Conservation (phyloP, 768 basidiomycete species). For the Cystofilobasidium macerans region DNA sequence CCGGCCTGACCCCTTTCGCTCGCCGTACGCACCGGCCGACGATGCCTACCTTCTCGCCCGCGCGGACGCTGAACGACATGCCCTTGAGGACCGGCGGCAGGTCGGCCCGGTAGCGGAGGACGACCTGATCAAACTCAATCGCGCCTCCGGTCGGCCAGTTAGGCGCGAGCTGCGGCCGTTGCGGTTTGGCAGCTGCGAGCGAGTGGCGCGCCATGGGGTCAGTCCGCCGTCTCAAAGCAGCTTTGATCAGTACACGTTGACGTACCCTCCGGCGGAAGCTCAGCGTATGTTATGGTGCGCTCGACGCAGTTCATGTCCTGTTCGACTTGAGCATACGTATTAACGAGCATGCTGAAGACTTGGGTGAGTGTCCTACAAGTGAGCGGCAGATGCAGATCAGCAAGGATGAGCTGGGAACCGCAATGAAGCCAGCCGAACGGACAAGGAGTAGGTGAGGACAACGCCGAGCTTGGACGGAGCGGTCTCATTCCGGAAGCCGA, state of each 20-base stretch:
- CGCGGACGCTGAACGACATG: constrained; percentile 39
- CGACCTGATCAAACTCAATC: constrained; percentile 63
- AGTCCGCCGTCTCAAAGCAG: no score
- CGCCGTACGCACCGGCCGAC: constrained; percentile 54
- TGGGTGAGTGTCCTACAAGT: constrained; percentile 19
- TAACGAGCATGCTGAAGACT: constrained; percentile 14
- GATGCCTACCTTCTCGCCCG: constrained; percentile 80
- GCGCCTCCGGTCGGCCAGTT: constrained; percentile 66
- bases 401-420: not conserved
- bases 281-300: constrained; percentile 67
- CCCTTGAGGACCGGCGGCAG: constrained; percentile 73
- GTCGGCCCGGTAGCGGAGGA: constrained; percentile 72
- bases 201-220: no score
- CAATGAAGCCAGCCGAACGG: not conserved
- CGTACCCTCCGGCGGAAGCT: constrained; percentile 46
- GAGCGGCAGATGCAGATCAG: not conserved
- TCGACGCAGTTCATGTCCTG: constrained; percentile 70
- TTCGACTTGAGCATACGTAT: constrained; percentile 46
- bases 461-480: constrained; percentile 72
- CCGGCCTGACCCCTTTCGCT: no score
- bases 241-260: no score
- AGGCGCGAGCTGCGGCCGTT: constrained; percentile 26
- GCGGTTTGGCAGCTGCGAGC: no score
- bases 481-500: constrained; percentile 60
- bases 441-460: constrained; percentile 49